A percentile compares a stretch with the other conserved stretches of the same genome.
Conservation (phyloP, 805 yeast species). For the Lachancea kluyveri region DNA sequence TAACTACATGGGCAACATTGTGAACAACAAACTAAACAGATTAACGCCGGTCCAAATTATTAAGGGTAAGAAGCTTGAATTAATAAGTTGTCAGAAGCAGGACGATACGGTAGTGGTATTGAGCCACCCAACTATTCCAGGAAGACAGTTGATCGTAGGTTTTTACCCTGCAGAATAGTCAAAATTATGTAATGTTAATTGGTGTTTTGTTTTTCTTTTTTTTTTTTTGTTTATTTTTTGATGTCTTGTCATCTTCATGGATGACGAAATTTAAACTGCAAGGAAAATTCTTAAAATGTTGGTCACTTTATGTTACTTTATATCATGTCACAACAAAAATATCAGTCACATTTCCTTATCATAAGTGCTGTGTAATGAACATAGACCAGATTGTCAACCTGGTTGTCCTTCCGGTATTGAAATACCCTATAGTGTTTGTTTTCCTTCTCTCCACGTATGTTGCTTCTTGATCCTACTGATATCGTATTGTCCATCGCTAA, state of each 20-base stretch:
- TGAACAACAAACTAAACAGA: constrained; percentile 30
- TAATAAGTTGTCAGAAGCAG: constrained; percentile 34
- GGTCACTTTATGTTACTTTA: too few species aligned
- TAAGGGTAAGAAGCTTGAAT: constrained; percentile 57
- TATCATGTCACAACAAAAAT: too few species aligned
- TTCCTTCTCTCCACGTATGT: constrained; percentile 9
- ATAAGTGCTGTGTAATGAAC: constrained; percentile 1
- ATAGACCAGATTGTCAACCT: constrained; percentile 16
- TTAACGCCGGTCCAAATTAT: constrained; percentile 58
- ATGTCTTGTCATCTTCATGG: too few species aligned
- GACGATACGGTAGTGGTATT: constrained; percentile 38
- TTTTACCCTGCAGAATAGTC: constrained; percentile 9
- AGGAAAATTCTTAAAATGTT: too few species aligned
- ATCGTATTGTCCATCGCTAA: constrained; percentile 6
- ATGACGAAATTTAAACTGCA: too few species aligned
- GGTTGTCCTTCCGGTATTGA: constrained; percentile 15
- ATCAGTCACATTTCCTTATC: background rate
- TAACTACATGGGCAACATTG: constrained; percentile 37
- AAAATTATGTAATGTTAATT: background rate
- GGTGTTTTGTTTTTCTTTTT: too few species aligned
- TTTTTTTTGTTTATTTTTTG: too few species aligned
- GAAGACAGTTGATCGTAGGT: constrained; percentile 48
- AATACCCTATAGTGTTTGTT: constrained; percentile 15
- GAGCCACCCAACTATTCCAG: constrained; percentile 61
- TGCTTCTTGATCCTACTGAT: too few species aligned